These are phyloP conservation scores for Scutellaria minor DNA, from an alignment of 257 asterid genomes.

Conservation along the genomic window DNA sequence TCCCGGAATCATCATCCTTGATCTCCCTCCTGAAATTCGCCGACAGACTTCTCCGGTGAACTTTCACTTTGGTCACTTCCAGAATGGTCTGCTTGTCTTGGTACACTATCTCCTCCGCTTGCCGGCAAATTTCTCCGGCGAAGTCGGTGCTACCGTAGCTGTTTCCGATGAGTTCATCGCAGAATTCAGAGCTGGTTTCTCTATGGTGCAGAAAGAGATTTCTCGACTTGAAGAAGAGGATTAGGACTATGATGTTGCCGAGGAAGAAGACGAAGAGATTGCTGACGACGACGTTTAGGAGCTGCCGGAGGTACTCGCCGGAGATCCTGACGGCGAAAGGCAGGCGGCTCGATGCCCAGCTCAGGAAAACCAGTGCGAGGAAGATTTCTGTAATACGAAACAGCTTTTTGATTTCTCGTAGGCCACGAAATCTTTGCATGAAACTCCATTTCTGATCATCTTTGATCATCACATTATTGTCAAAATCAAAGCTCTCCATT, in stretches of 20 bases:
- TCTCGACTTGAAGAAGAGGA: constrained; percentile 66
- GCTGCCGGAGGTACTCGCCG: constrained; percentile 60
- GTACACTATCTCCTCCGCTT: constrained; percentile 43
- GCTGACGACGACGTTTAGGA: constrained; percentile 45
- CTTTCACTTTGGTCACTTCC: constrained; percentile 28
- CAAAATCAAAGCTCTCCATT: constrained; percentile 34
- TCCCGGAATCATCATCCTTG: constrained; percentile 4
- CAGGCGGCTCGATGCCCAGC: constrained; percentile 57
- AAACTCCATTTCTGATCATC: constrained; percentile 29
- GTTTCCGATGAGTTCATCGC: constrained; percentile 37
- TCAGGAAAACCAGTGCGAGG: constrained; percentile 38
- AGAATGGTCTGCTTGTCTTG: constrained; percentile 57
- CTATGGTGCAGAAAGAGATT: constrained; percentile 28
- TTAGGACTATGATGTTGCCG: constrained; percentile 63
- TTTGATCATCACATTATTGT: background rate
- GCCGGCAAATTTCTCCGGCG: background rate
- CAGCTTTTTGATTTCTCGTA: constrained; percentile 50
- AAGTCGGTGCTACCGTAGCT: background rate
- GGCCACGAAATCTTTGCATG: constrained; percentile 16
- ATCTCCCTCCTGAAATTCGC: constrained; percentile 33
- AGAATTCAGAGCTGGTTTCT: constrained; percentile 4
- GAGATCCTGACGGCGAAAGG: constrained; percentile 62
- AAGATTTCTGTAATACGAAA: constrained; percentile 61
- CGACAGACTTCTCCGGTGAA: constrained; percentile 38
- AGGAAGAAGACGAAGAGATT: constrained; percentile 70